phyloP scores from a whole-genome alignment of 139 green algal genomes.

The Pycnococcus provasolii region DNA sequence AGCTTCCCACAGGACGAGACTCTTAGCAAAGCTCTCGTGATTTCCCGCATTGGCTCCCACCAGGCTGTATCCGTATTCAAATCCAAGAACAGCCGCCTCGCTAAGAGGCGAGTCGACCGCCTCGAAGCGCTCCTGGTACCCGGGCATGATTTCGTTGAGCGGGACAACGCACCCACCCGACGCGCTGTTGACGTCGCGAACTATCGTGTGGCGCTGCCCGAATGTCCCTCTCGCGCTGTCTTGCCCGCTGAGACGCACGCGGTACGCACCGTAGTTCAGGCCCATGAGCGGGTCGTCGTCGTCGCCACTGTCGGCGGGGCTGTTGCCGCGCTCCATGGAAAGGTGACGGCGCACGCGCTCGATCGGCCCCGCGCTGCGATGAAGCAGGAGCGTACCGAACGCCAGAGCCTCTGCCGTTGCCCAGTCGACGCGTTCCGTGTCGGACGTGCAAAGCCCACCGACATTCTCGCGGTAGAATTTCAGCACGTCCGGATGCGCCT shows the following conservation, averaged over 20 bases:
- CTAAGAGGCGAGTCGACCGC: conserved; percentile 8
- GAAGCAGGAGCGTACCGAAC: conserved; percentile 51
- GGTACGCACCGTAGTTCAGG: too few relatives aligned
- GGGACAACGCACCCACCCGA: conserved; percentile 8
- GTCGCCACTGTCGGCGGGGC: too few relatives aligned
- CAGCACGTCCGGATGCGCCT: too few relatives aligned
- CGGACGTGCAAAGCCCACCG: too few relatives aligned
- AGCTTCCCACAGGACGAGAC: conserved; percentile 67
- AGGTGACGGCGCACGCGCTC: too few relatives aligned
- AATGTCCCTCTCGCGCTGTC: conserved; percentile 73
- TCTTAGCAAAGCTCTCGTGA: not conserved
- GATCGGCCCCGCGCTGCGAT: not conserved
- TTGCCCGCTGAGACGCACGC: conserved; percentile 48
- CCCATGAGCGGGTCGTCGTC: too few relatives aligned
- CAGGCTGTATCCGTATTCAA: conserved; percentile 74
- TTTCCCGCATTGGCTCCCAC: conserved; percentile 29
- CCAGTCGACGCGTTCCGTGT: conserved; percentile 45
- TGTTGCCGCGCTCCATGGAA: too few relatives aligned
- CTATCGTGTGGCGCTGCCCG: conserved; percentile 56
- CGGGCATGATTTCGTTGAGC: conserved; percentile 45
- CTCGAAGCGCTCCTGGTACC: conserved; percentile 44
- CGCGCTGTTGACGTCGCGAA: conserved; percentile 47
- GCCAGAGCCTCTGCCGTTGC: conserved; percentile 63
- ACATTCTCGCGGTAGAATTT: too few relatives aligned
- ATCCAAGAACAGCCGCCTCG: conserved; percentile 59